Evolutionary conservation across 352 stramenopile genomes (phyloP), one percentile per base, ranked within the genome.

Genomic region (Pythium angustatum): DNA sequence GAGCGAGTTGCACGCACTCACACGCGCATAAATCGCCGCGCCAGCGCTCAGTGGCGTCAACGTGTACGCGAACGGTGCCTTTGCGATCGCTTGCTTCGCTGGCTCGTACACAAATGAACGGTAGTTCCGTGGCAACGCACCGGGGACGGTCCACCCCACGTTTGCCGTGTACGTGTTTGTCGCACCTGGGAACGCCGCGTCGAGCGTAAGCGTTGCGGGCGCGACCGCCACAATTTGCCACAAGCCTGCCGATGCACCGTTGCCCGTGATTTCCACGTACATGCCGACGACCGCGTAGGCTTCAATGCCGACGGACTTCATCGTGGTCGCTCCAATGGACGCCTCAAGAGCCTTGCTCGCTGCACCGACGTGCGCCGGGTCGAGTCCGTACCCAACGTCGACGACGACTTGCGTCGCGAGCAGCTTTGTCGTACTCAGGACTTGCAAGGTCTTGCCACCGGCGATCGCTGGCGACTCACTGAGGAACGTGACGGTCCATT

Each of bases 1-100:
- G 9, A 98, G 72, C 31, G 75, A 79, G 71, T 98, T 98, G 34
- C 76, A 90, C 1, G 92, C 90, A 43, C 92, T 96, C 40, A 98
- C 82, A 14, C 93, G 84, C 15, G 89, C 90, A 38, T 88, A 97
- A 56, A 98, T 93, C 7, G 77, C 49, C 14, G 83, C 72, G 0
- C 93, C 95, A 34, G 92, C 77, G 2, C 79, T 66, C 17, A 98
- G 69, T 21, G 77, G 63, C 0, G 78, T 66, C 19, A 97, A 71
- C 1, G 78, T 76, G 58, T 86, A 94, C 26, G 53, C 41, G 31
- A 72, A 82, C 9, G 79, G 71, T 11, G 64, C 40, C 17, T 17
- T 26, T 15, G 44, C n/a, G 7, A 57, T 49, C 24, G 28, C 3
- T 31, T 65, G 51, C 38, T 50, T 58, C 19, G 3, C 10, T 41